Percentiles rank a stretch among this genome's conserved stretches.
These are phyloP conservation scores for Tulasnella sp. DNA, from an alignment of 768 basidiomycete genomes.

Conservation along the genomic window DNA sequence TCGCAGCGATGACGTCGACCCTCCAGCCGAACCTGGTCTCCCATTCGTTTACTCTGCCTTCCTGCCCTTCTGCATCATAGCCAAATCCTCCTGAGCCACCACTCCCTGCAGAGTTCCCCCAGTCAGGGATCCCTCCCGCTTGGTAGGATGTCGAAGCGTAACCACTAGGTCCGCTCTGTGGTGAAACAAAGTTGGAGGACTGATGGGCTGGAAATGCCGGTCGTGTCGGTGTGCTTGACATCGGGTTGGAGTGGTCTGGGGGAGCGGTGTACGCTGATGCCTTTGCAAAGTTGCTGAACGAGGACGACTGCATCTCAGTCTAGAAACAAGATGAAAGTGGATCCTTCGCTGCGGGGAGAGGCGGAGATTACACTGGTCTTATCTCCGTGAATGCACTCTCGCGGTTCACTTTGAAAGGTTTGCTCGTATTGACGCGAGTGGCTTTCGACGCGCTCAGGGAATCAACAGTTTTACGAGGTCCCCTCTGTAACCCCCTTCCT, in stretches of 20 bases:
- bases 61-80: conserved; percentile 39
- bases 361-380: neutral
- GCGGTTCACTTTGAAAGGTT: neutral
- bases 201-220: conserved; percentile 35
- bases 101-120: conserved; percentile 45
- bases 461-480: conserved; percentile 8
- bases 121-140: conserved; percentile 61
- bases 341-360: neutral
- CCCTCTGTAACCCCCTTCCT: neutral
- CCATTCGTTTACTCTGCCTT: conserved; percentile 55
- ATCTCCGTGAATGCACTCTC: neutral
- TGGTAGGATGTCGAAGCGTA: conserved; percentile 53
- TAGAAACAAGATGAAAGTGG: neutral
- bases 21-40: conserved; percentile 65
- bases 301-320: conserved; percentile 20
- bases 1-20: conserved; percentile 62
- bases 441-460: conserved; percentile 21
- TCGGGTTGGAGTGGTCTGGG: conserved; percentile 45
- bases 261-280: conserved; percentile 31
- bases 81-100: conserved; percentile 36
- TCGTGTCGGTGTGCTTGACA: conserved; percentile 37
- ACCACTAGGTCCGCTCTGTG: conserved; percentile 16
- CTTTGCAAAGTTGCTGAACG: conserved; percentile 25
- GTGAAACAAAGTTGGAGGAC: conserved; percentile 40
- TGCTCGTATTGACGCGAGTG: conserved; percentile 15